These are phyloP conservation scores for Neurospora sp. DNA, from an alignment of 495 filamentous ascomycete genomes.

Conservation along the genomic window DNA sequence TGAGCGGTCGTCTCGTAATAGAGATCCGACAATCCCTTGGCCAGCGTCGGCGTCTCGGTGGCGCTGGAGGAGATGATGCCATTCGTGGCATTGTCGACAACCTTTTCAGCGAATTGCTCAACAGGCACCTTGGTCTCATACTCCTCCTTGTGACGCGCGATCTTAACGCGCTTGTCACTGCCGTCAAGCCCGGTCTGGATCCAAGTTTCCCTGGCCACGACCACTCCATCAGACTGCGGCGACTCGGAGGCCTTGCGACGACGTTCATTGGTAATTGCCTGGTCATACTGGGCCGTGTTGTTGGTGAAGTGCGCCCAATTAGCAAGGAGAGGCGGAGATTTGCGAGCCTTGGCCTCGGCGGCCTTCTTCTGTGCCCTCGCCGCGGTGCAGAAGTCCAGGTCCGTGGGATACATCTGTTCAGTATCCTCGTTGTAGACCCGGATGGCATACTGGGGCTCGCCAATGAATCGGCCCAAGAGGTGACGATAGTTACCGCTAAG, in stretches of 20 bases:
- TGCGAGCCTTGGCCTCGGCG: not conserved
- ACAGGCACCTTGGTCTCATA: constrained; percentile 1
- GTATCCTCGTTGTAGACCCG: constrained; percentile 57
- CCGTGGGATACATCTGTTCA: constrained; percentile 80
- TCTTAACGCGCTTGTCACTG: constrained; percentile 30
- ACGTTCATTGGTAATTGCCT: constrained; percentile 12
- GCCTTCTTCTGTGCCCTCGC: constrained; percentile 6
- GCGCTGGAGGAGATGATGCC: not conserved
- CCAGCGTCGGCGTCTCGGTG: not conserved
- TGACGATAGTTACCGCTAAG: constrained; percentile 85
- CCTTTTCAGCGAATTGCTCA: not conserved
- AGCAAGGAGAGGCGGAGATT: not conserved
- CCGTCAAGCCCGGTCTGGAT: constrained; percentile 20
- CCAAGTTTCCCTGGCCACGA: constrained; percentile 19
- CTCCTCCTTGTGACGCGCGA: constrained; percentile 22
- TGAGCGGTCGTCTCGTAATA: constrained; percentile 2
- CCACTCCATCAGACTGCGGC: constrained; percentile 1
- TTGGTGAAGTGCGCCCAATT: constrained; percentile 14
- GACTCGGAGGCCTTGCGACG: constrained; percentile 22
- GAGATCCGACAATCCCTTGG: constrained; percentile 1
- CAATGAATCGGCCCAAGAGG: constrained; percentile 58
- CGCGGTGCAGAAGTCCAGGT: constrained; percentile 35
- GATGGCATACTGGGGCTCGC: constrained; percentile 49
- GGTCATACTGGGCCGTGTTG: constrained; percentile 13
- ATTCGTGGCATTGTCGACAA: not conserved